Base-by-base conservation (phyloP, 169 alveolate genomes). In the Miamiensis avidus region DNA sequence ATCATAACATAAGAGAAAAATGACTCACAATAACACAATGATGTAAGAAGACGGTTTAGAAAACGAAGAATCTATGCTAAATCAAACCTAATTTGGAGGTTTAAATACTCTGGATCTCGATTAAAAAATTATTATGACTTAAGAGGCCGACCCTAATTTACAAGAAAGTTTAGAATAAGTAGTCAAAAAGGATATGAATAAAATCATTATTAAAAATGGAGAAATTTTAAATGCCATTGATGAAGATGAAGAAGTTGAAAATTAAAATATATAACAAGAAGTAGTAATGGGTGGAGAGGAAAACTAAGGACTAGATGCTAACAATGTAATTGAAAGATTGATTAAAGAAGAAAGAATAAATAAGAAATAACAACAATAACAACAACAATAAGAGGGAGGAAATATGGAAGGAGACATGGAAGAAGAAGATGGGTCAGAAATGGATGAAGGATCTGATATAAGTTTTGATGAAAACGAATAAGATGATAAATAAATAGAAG, bases 381-480 rank as follows among this genome's bases (percentile, higher is more conserved):
- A 82, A 65, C 69, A 83, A 0, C 86, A 92, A 28, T 86, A 83
- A 29, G 78, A 86, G 69, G 82, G 82, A n/a, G 82, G 77, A 69
- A 77, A 85, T 64, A 82, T 84, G 83, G 76, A 82, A 64, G 77
- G 81, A 0, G 91, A 93, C 1, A 89, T 81, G 29, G 86, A 88
- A 65, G 89, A 87, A 31, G 86, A 84, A 49, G 75, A 85, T 1
- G 88, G 75, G n/a, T 84, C 78, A 77, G 89, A 84, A 1, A 77
- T 49, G 49, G 82, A 76, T 33, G 89, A 85, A 34, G 84, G 86
- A 49, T 69, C 72, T 31, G 90, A 84, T 32, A 85, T 88, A 69
- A 93, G 91, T 74, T 89, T 90, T 73, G 93, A 89, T 73, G 92
- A 88, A 16, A 89, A 82, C 74, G 94, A 82, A 82, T 81, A 87